A percentile compares a stretch with the other conserved stretches of the same genome.
Evolutionary conservation across 306 rosid species (phyloP).

Genomic region (Inga laurina): DNA sequence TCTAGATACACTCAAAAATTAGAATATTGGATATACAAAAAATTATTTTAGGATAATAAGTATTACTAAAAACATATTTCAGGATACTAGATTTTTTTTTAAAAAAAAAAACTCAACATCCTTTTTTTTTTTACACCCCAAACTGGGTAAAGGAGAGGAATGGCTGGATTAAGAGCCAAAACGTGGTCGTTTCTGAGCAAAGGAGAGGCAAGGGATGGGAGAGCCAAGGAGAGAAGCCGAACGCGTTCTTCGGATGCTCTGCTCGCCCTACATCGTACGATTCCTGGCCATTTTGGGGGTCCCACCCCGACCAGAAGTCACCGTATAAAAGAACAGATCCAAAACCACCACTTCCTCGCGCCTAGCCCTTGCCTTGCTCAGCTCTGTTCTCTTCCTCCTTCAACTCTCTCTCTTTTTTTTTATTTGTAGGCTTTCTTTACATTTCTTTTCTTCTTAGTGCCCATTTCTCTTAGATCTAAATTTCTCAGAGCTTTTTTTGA

Average conservation of each 20-base stretch:
- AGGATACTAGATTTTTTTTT: no score
- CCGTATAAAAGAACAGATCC: slow-evolving; percentile 32
- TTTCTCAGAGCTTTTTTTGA: slow-evolving; percentile 46
- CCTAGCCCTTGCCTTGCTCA: background rate
- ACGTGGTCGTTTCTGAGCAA: no score
- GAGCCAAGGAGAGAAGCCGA: no score
- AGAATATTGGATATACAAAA: no score
- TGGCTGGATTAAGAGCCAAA: no score
- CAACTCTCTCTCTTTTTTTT: slow-evolving; percentile 20
- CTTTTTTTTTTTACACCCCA: no score
- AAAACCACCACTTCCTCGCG: background rate
- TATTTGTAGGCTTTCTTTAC: background rate
- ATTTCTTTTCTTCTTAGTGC: slow-evolving; percentile 8
- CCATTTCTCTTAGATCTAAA: slow-evolving; percentile 32
- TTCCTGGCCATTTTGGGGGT: background rate
- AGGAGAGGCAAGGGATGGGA: no score
- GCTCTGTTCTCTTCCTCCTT: slow-evolving; percentile 1
- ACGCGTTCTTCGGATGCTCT: background rate
- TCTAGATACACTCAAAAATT: no score
- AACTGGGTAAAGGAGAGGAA: no score
- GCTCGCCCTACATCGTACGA: background rate
- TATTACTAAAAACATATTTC: no score
- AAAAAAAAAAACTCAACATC: no score
- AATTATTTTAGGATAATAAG: no score
- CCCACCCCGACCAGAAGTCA: background rate